Conservation (phyloP, 73 alveolate species). For the Symbiodinium natans region DNA sequence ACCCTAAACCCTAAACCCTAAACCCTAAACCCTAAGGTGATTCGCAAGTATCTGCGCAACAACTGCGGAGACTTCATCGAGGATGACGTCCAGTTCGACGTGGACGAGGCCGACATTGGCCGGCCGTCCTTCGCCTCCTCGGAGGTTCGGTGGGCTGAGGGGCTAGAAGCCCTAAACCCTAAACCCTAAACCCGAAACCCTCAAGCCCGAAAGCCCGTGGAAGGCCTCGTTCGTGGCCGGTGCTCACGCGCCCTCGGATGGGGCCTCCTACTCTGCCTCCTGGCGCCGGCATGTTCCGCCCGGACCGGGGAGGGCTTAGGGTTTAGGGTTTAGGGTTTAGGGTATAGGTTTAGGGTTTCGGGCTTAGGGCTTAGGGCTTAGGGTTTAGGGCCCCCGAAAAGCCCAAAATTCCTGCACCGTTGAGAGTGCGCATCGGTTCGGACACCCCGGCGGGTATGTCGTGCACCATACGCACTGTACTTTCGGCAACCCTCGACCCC, state of each 20-base stretch:
- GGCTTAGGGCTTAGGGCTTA: not conserved
- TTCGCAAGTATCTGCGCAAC: constrained; percentile 55
- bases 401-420: no score
- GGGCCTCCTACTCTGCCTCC: not conserved
- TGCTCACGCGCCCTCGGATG: not conserved
- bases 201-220: no score
- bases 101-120: not conserved
- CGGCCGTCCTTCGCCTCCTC: constrained; percentile 1
- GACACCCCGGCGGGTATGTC: no score
- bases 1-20: no score
- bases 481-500: no score
- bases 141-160: not conserved
- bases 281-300: not conserved
- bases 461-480: no score
- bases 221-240: not conserved
- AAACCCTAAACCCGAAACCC: not conserved
- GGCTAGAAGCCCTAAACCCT: no score
- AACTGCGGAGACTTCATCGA: constrained; percentile 79
- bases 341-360: no score
- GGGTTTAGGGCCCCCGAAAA: no score
- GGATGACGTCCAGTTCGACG: not conserved
- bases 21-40: no score
- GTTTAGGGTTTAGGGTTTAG: no score
- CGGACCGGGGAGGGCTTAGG: not conserved
- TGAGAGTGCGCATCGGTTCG: no score